Evolutionary conservation across 495 filamentous ascomycete species (phyloP), one percentile per base, ranked within the genome.

Genomic region (Daldinia grandis): DNA sequence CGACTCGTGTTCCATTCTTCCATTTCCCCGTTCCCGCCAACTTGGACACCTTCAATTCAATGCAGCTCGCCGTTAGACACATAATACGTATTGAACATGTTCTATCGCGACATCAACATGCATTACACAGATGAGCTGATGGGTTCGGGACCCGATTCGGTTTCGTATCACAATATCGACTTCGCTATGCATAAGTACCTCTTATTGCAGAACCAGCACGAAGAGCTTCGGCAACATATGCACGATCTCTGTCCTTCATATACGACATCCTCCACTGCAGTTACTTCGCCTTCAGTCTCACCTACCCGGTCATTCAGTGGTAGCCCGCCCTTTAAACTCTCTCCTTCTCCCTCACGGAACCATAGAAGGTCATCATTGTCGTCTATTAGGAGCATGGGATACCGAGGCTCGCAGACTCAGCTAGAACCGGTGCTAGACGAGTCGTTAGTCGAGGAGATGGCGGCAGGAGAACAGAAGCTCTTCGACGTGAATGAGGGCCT

Each of bases 401-500:
- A 44, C 31, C 74, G 68, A 14, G n/a, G 72, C 58, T 66, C 74
- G 21, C 71, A 72, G 14, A 69, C 61, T 9, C 58, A 70, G 27
- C 71, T 82, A 1, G 79, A 80, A 42, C 76, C 79, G 17, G 75
- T 82, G 4, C 72, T 77, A 0, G 78, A 83, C 64, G 80, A 82
- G 60, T 66, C 72, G 6, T 64, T 73, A 21, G 44, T 77, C 25
- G 72, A 75, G 28, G 82, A 84, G 53, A 77, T 88, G 53, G 84
- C 83, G 15, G 73, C 81, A 15, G 85, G 85, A 62, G 84, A 88
- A 59, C 77, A 80, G 59, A 84, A 82, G 69, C 80, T 89, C 30
- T 85, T 81, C 76, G 78, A 86, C 50, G 84, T 90, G 76, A 90
- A 89, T 78, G 83, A 87, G 69, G 82, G 87, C 51, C 88, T 90